Conservation (phyloP, 805 yeast species). For the Candida pini region DNA sequence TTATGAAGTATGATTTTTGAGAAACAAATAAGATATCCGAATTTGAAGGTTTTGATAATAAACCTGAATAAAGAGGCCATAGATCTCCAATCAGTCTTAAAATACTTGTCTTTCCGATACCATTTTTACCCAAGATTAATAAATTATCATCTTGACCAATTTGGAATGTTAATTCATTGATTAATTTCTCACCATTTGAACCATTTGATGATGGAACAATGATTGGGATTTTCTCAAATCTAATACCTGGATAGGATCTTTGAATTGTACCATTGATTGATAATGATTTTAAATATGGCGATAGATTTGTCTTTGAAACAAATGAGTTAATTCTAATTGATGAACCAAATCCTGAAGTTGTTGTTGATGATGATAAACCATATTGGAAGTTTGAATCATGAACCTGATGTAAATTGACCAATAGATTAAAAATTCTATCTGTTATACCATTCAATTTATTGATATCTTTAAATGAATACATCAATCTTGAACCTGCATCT, state of each 20-base stretch:
- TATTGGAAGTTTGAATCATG: constrained; percentile 57
- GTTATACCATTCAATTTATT: constrained; percentile 90
- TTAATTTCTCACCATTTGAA: constrained; percentile 51
- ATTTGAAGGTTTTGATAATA: constrained; percentile 68
- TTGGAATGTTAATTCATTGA: constrained; percentile 58
- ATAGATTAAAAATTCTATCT: constrained; percentile 71
- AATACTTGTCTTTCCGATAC: constrained; percentile 85
- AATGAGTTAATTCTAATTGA: constrained; percentile 24
- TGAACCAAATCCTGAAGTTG: constrained; percentile 27
- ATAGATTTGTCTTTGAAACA: constrained; percentile 24
- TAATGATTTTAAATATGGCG: constrained; percentile 17
- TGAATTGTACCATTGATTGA: constrained; percentile 80
- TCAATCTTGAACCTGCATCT: constrained; percentile 90
- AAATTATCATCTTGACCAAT: constrained; percentile 61
- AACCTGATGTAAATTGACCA: constrained; percentile 75
- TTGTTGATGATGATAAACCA: constrained; percentile 28
- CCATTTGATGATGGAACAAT: constrained; percentile 69
- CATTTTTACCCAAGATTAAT: constrained; percentile 80
- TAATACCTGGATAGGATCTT: constrained; percentile 66
- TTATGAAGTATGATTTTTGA: constrained; percentile 77
- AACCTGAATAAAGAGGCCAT: constrained; percentile 87
- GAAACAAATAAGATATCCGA: constrained; percentile 74
- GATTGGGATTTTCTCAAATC: constrained; percentile 78
- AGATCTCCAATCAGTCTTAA: constrained; percentile 79
- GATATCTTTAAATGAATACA: constrained; percentile 90